A percentile compares a stretch with the other conserved stretches of the same genome.
Evolutionary conservation across 208 protist genomes (phyloP).

Genomic region (Trypanosoma scelopori): DNA sequence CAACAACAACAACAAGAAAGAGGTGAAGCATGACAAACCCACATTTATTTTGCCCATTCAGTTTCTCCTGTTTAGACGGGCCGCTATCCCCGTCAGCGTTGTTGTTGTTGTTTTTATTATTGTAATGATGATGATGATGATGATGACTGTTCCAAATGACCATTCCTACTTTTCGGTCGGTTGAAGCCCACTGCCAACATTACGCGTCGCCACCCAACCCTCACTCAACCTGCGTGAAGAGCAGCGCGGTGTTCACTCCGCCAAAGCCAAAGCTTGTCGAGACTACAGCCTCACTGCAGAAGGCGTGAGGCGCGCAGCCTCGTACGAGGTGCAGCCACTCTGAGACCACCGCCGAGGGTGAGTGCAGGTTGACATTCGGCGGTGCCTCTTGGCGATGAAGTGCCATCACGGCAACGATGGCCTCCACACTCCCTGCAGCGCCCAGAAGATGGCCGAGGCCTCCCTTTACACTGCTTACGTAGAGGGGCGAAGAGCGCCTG

Average conservation of each 20-base stretch:
- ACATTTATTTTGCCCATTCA: neutral
- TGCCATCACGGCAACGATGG: slow-evolving; percentile 84
- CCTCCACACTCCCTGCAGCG: slow-evolving; percentile 95
- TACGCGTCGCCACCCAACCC: neutral
- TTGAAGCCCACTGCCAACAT: too few relatives aligned
- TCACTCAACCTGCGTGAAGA: slow-evolving; percentile 57
- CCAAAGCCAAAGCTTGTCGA: slow-evolving; percentile 98
- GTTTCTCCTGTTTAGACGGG: neutral
- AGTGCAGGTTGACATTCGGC: slow-evolving; percentile 90
- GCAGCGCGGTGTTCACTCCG: slow-evolving; percentile 92
- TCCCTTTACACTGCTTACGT: slow-evolving; percentile 91
- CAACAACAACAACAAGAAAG: slow-evolving; percentile 1
- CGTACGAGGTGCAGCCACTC: slow-evolving; percentile 27
- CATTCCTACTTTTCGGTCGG: too few relatives aligned
- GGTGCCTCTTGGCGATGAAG: slow-evolving; percentile 75
- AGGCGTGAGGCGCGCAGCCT: slow-evolving; percentile 16
- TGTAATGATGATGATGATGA: too few relatives aligned
- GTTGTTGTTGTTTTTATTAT: neutral
- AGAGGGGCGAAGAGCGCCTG: slow-evolving; percentile 30
- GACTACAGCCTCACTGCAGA: slow-evolving; percentile 60
- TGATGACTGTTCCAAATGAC: too few relatives aligned
- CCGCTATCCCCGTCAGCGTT: too few relatives aligned
- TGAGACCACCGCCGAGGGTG: slow-evolving; percentile 33
- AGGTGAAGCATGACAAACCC: neutral
- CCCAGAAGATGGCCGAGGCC: slow-evolving; percentile 97